Conservation (phyloP, 2,329 filamentous ascomycete species). For the Lojkania enalia region DNA sequence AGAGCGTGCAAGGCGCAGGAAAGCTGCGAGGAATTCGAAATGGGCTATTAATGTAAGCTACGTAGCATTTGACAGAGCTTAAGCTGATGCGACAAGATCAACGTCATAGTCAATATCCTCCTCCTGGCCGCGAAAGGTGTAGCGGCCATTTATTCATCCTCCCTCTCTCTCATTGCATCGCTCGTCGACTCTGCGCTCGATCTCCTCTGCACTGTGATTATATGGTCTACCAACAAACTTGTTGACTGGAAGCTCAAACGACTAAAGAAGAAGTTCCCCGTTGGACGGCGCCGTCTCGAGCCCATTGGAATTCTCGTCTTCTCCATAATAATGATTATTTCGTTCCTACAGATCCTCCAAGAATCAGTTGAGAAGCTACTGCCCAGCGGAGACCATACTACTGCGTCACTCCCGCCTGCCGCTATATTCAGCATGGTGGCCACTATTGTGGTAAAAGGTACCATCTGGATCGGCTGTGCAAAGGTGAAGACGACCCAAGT, state of each 20-base stretch:
- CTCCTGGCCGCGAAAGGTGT: constrained; percentile 60
- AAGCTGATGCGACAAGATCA: constrained; percentile 48
- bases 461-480: constrained; percentile 63
- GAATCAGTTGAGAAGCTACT: constrained; percentile 63
- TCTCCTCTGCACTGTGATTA: constrained; percentile 62
- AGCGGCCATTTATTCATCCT: constrained; percentile 59
- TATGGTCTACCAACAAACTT: constrained; percentile 62
- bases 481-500: constrained; percentile 66
- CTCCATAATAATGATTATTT: constrained; percentile 64
- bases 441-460: constrained; percentile 62
- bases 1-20: constrained; percentile 54
- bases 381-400: constrained; percentile 53
- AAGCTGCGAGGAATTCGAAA: constrained; percentile 53
- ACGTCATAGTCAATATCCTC: constrained; percentile 62
- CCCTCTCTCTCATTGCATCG: constrained; percentile 64
- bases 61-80: background rate
- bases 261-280: constrained; percentile 60
- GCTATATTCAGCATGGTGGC: constrained; percentile 61
- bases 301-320: constrained; percentile 66
- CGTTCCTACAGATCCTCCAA: constrained; percentile 63
- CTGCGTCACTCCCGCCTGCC: constrained; percentile 55
- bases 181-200: constrained; percentile 65
- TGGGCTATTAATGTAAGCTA: constrained; percentile 59
- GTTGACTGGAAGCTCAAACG: constrained; percentile 60
- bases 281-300: constrained; percentile 56